A percentile compares a stretch with the other conserved stretches of the same genome.
phyloP scores from a whole-genome alignment of 1,139 yeast genomes.

The Yamadazyma sp. region DNA sequence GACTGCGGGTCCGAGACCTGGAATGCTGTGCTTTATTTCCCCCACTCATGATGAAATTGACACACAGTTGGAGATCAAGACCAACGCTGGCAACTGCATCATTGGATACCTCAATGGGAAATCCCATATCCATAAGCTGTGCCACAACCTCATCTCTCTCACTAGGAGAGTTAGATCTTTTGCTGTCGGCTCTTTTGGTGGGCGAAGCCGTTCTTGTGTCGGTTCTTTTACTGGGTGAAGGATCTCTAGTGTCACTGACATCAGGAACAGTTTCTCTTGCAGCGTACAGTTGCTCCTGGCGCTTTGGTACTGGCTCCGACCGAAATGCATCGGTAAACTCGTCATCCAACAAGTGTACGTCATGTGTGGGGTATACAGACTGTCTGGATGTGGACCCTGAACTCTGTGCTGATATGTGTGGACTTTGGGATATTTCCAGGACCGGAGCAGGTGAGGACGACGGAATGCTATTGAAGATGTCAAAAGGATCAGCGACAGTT shows the following conservation, averaged over 20 bases:
- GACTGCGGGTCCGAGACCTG: constrained; percentile 3
- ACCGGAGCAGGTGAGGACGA: background rate
- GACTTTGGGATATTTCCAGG: background rate
- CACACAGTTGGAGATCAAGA: constrained; percentile 62
- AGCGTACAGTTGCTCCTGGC: no score
- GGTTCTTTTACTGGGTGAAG: no score
- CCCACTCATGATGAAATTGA: constrained; percentile 60
- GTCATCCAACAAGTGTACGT: constrained; percentile 32
- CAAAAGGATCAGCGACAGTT: constrained; percentile 20
- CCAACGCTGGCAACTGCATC: constrained; percentile 62
- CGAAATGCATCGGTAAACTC: constrained; percentile 43
- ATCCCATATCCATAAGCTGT: constrained; percentile 79
- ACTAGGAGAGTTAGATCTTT: no score
- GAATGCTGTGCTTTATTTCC: constrained; percentile 19
- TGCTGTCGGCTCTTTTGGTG: no score
- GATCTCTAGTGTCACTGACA: no score
- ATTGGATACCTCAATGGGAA: constrained; percentile 59
- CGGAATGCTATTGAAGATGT: constrained; percentile 14
- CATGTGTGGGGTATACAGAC: no score
- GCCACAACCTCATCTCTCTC: constrained; percentile 57
- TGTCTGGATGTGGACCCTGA: background rate
- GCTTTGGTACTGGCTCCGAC: constrained; percentile 14
- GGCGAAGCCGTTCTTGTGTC: no score
- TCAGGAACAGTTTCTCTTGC: no score
- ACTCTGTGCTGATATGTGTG: background rate